Conservation (phyloP, 1,284 basidiomycete genomes). For the Cutaneotrichosporon mucoides region DNA sequence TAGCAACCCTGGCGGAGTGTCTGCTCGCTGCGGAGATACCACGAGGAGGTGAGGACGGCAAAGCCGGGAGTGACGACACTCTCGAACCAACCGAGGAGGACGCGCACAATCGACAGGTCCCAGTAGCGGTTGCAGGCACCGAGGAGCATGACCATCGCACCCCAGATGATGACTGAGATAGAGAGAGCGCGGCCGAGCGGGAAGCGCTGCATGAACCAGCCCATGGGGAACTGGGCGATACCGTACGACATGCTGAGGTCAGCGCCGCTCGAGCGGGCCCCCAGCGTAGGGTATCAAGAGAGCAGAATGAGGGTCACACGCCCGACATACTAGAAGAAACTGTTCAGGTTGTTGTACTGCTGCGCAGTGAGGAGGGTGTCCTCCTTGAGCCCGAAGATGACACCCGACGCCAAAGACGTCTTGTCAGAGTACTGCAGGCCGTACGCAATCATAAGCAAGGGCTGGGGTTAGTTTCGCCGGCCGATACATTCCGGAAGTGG, state of each 20-base stretch:
- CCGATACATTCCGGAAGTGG: not conserved
- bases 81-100: slow-evolving; percentile 33
- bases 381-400: slow-evolving; percentile 21
- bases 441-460: slow-evolving; percentile 14
- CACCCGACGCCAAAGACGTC: slow-evolving; percentile 20
- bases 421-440: slow-evolving; percentile 21
- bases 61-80: slow-evolving; percentile 32
- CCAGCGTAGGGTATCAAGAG: no score
- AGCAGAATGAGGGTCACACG: not conserved
- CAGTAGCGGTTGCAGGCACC: slow-evolving; percentile 29
- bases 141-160: slow-evolving; percentile 23
- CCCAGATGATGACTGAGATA: slow-evolving; percentile 23
- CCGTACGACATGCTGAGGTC: slow-evolving; percentile 11
- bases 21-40: slow-evolving; percentile 31
- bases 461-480: slow-evolving; percentile 2
- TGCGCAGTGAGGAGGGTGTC: slow-evolving; percentile 20
- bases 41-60: slow-evolving; percentile 28
- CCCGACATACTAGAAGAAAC: slow-evolving; percentile 18
- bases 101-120: slow-evolving; percentile 23
- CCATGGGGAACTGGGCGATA: slow-evolving; percentile 24
- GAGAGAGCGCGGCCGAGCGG: slow-evolving; percentile 26
- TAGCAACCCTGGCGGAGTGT: slow-evolving; percentile 24
- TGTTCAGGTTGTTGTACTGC: slow-evolving; percentile 21
- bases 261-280: not conserved
- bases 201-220: slow-evolving; percentile 24